A percentile compares a stretch with the other conserved stretches of the same genome.
These are phyloP conservation scores for Cladosporium phlei DNA, from an alignment of 2,329 filamentous ascomycete species.

Conservation along the genomic window DNA sequence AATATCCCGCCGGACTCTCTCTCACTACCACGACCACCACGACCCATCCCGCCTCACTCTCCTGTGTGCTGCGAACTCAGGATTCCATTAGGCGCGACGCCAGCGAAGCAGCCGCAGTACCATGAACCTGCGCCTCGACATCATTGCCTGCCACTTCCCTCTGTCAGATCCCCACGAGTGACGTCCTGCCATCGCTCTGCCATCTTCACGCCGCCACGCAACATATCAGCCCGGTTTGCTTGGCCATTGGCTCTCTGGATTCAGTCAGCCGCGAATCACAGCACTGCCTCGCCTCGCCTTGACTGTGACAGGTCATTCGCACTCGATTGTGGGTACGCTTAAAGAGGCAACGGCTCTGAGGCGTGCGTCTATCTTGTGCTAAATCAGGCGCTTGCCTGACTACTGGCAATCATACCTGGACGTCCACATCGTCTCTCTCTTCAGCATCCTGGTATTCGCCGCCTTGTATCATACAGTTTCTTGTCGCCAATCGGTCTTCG, in stretches of 20 bases:
- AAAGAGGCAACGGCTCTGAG: conserved; percentile 3
- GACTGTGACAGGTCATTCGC: conserved; percentile 1
- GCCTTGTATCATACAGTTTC: not conserved
- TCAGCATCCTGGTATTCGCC: not conserved
- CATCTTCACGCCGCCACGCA: conserved; percentile 11
- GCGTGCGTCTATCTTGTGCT: not conserved
- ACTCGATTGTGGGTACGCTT: conserved; percentile 4
- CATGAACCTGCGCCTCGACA: conserved; percentile 10
- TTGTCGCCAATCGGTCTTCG: not conserved
- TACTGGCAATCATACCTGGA: no score
- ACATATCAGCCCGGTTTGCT: not conserved
- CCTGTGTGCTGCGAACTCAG: conserved; percentile 4
- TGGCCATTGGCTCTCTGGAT: conserved; percentile 8
- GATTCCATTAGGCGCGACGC: conserved; percentile 6
- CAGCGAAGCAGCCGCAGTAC: conserved; percentile 10
- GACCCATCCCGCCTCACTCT: not conserved
- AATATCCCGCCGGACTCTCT: not conserved
- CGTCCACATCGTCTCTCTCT: no score
- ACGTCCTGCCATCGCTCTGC: not conserved
- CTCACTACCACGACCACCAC: not conserved
- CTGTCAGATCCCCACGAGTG: conserved; percentile 3
- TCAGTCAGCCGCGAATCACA: conserved; percentile 2
- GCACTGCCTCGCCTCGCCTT: not conserved
- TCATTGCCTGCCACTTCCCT: conserved; percentile 4
- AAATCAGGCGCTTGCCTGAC: no score